Evolutionary conservation across 176 grass and related monocot species (phyloP).

Genomic region (Chloris gayana): DNA sequence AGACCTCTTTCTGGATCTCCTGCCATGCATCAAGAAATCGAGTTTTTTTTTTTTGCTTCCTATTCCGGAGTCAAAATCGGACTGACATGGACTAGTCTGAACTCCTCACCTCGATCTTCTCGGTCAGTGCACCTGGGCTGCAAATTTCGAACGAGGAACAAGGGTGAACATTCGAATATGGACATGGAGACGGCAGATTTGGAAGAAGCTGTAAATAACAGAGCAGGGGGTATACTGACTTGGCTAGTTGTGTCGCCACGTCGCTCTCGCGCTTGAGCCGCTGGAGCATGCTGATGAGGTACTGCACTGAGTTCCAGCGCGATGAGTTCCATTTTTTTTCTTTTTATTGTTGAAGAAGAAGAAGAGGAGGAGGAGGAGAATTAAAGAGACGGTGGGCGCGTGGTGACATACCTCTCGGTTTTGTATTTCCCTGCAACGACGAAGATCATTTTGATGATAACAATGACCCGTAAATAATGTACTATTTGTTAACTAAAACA

Average conservation of each 20-base stretch:
- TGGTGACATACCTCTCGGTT: conserved; percentile 41
- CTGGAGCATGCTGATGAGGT: conserved; percentile 50
- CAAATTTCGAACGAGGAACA: background rate
- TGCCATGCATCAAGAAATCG: background rate
- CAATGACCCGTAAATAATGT: no score
- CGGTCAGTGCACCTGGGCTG: conserved; percentile 46
- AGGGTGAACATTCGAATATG: background rate
- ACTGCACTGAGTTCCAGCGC: conserved; percentile 24
- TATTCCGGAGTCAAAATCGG: no score
- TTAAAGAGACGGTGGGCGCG: background rate
- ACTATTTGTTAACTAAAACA: no score
- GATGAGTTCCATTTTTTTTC: background rate
- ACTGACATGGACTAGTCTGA: no score
- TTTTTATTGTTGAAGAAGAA: background rate
- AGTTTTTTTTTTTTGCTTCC: no score
- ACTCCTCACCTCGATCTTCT: conserved; percentile 49
- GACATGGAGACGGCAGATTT: background rate
- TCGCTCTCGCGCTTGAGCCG: conserved; percentile 65
- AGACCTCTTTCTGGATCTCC: conserved; percentile 68
- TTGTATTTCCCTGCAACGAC: conserved; percentile 39
- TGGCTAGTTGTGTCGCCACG: conserved; percentile 45
- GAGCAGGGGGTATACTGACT: conserved; percentile 14
- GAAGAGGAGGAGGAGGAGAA: background rate
- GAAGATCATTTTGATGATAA: no score
- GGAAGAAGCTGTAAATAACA: background rate